phyloP scores from a whole-genome alignment of 2,329 filamentous ascomycete species.

The Mycosphaerella sp. region DNA sequence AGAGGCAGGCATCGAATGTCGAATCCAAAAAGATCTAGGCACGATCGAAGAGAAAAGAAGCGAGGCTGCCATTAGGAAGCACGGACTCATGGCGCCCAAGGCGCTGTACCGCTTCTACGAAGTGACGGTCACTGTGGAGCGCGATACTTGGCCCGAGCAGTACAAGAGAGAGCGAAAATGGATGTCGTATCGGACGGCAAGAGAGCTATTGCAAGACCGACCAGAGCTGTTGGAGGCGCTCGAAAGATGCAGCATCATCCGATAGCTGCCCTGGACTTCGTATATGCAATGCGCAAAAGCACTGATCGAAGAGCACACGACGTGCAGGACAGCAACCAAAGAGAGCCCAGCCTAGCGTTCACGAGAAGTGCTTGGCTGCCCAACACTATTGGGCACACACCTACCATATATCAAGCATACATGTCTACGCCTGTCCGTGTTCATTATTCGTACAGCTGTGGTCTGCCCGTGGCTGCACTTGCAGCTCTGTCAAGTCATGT shows the following conservation, averaged over 20 bases:
- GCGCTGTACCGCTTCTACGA: conserved; percentile 77
- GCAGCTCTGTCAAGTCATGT: not conserved
- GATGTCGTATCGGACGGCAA: conserved; percentile 82
- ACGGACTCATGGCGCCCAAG: conserved; percentile 56
- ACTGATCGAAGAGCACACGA: too few relatives aligned
- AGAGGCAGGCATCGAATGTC: conserved; percentile 86
- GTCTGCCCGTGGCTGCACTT: not conserved
- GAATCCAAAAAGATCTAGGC: conserved; percentile 77
- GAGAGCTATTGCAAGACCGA: conserved; percentile 65
- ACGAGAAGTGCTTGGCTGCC: not conserved
- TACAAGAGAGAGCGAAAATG: conserved; percentile 86
- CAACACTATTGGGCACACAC: not conserved
- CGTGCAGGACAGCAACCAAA: not conserved
- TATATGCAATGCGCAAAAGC: not conserved
- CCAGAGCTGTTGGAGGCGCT: conserved; percentile 87
- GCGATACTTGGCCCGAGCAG: conserved; percentile 85
- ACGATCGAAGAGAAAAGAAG: conserved; percentile 72
- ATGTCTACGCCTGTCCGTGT: not conserved
- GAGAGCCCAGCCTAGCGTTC: not conserved
- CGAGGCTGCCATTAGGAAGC: conserved; percentile 32
- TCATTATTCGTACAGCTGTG: conserved; percentile 2
- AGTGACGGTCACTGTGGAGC: conserved; percentile 78
- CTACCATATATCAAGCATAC: not conserved
- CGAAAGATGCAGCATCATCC: conserved; percentile 55
- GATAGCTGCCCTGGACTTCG: conserved; percentile 10